phyloP scores from a whole-genome alignment of 208 protist genomes.

The Wallacemonas sp. region DNA sequence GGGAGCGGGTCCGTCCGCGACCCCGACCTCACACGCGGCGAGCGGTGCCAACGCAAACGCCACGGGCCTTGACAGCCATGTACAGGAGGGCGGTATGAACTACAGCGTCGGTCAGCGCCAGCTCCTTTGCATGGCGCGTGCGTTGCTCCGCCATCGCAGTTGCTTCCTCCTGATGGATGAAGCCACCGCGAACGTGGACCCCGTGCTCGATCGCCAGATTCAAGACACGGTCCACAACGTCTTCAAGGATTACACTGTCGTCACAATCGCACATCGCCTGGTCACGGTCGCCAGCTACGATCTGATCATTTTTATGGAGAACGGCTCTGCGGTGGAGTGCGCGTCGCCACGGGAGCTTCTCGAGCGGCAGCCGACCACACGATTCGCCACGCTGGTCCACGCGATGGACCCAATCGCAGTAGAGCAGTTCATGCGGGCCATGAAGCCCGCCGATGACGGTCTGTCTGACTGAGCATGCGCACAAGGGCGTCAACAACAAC shows the following conservation, averaged over 20 bases:
- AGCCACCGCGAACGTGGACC: slow-evolving; percentile 81
- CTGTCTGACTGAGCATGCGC: slow-evolving; percentile 3
- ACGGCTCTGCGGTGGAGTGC: slow-evolving; percentile 53
- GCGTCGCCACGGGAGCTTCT: slow-evolving; percentile 56
- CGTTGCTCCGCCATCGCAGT: slow-evolving; percentile 56
- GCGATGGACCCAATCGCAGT: slow-evolving; percentile 14
- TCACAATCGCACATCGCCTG: slow-evolving; percentile 82
- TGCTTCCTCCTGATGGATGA: slow-evolving; percentile 86
- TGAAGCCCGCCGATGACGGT: slow-evolving; percentile 11
- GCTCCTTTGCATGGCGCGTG: slow-evolving; percentile 73
- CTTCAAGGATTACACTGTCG: slow-evolving; percentile 75
- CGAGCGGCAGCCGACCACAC: slow-evolving; percentile 11
- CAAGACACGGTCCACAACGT: slow-evolving; percentile 50
- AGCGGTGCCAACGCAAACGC: slow-evolving; percentile 17
- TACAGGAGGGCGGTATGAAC: slow-evolving; percentile 64
- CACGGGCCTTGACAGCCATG: slow-evolving; percentile 17
- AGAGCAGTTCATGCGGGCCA: slow-evolving; percentile 11
- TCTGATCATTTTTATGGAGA: slow-evolving; percentile 76
- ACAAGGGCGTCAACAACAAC: background rate
- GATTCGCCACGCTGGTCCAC: slow-evolving; percentile 23
- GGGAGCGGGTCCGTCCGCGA: background rate
- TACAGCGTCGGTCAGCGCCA: slow-evolving; percentile 80
- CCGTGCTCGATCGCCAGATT: slow-evolving; percentile 54
- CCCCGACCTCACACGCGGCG: slow-evolving; percentile 9
- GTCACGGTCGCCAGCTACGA: slow-evolving; percentile 79